Percentiles rank a stretch among this genome's conserved stretches.
phyloP scores from a whole-genome alignment of 176 grass and related monocot species.

The Rhynchospora pubera region DNA sequence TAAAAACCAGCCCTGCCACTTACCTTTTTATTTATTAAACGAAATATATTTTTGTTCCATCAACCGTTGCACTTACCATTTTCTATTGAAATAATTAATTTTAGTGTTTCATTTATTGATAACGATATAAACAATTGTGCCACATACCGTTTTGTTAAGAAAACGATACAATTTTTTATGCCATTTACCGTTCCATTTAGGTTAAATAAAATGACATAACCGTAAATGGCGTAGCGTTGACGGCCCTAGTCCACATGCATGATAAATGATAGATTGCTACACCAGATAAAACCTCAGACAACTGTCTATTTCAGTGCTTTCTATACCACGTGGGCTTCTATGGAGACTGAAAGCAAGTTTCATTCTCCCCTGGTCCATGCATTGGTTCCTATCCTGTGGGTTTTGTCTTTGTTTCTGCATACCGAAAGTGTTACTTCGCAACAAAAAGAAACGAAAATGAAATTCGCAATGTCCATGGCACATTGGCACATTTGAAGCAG shows the following conservation, averaged over 20 bases:
- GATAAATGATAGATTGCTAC: background rate
- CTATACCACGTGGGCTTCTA: background rate
- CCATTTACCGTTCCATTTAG: too few relatives aligned
- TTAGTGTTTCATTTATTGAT: too few relatives aligned
- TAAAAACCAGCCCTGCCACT: too few relatives aligned
- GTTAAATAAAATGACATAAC: too few relatives aligned
- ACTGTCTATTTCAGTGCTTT: background rate
- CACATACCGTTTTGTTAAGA: too few relatives aligned
- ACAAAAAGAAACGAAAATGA: background rate
- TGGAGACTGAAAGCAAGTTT: background rate
- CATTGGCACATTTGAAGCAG: background rate
- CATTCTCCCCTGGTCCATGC: background rate
- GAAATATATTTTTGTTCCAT: too few relatives aligned
- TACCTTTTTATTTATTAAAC: too few relatives aligned
- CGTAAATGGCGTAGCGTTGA: too few relatives aligned
- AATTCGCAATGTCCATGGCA: background rate
- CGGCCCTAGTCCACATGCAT: background rate
- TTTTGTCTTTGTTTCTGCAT: background rate
- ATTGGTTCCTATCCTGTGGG: background rate
- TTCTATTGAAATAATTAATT: too few relatives aligned
- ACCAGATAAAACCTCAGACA: background rate
- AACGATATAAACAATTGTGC: too few relatives aligned
- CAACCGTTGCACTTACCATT: too few relatives aligned
- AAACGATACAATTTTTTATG: too few relatives aligned
- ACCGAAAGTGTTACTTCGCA: background rate